A percentile compares a stretch with the other conserved stretches of the same genome.
Evolutionary conservation across 768 basidiomycete genomes (phyloP).

Genomic region (Pleurotus ostreatus): DNA sequence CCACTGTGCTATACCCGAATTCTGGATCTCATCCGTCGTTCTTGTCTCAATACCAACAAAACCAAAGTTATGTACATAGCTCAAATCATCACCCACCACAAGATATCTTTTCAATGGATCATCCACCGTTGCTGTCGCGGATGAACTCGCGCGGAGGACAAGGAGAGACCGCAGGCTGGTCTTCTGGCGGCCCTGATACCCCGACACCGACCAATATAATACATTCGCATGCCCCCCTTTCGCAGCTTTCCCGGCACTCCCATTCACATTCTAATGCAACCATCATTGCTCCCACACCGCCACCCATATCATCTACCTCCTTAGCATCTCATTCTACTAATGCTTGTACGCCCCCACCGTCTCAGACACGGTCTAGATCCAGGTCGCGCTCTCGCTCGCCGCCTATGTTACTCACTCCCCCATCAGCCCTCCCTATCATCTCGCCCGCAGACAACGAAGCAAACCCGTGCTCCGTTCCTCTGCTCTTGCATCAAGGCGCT

Average conservation of each 20-base stretch:
- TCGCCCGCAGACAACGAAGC: background rate
- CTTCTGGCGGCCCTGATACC: slow-evolving; percentile 34
- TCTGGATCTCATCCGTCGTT: slow-evolving; percentile 37
- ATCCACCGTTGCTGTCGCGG: slow-evolving; percentile 36
- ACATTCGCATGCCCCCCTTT: slow-evolving; percentile 22
- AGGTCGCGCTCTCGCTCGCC: slow-evolving; percentile 23
- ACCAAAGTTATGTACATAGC: slow-evolving; percentile 23
- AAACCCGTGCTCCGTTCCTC: slow-evolving; percentile 11
- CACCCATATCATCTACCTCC: slow-evolving; percentile 18
- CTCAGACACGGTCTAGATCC: slow-evolving; percentile 13
- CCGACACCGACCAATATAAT: slow-evolving; percentile 31
- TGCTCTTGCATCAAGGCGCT: slow-evolving; percentile 32
- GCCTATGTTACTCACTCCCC: background rate
- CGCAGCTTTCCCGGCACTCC: slow-evolving; percentile 25
- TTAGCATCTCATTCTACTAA: slow-evolving; percentile 18
- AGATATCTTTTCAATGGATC: slow-evolving; percentile 39
- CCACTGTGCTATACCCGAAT: slow-evolving; percentile 43
- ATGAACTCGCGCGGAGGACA: slow-evolving; percentile 21
- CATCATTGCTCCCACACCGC: slow-evolving; percentile 39
- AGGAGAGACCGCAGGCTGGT: slow-evolving; percentile 16
- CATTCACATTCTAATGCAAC: slow-evolving; percentile 50
- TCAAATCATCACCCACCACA: slow-evolving; percentile 27
- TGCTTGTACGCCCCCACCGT: slow-evolving; percentile 16
- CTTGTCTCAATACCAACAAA: slow-evolving; percentile 35
- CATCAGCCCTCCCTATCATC: background rate